Percentiles rank a stretch among this genome's conserved stretches.
These are phyloP conservation scores for Dothidotthia symphoricarpi DNA, from an alignment of 2,329 filamentous ascomycete species.

Conservation along the genomic window DNA sequence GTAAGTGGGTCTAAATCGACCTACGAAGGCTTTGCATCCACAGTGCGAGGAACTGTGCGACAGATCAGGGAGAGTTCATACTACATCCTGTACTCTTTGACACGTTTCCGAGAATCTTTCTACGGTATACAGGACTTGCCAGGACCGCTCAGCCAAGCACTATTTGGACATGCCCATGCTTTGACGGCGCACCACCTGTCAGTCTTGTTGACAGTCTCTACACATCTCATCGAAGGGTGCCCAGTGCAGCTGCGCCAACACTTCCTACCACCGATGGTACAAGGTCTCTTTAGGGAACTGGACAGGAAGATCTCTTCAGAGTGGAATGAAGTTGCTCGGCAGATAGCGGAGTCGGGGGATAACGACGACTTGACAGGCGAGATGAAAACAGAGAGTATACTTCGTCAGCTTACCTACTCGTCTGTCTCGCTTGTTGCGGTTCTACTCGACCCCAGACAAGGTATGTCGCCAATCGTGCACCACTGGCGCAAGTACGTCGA, in stretches of 20 bases:
- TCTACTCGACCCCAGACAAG: slow-evolving; percentile 68
- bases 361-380: slow-evolving; percentile 82
- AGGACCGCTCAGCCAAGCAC: slow-evolving; percentile 73
- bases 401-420: slow-evolving; percentile 88
- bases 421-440: slow-evolving; percentile 89
- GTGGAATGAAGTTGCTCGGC: slow-evolving; percentile 70
- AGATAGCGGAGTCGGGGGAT: slow-evolving; percentile 62
- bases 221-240: slow-evolving; percentile 88
- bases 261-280: slow-evolving; percentile 82
- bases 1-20: slow-evolving; percentile 87
- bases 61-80: slow-evolving; percentile 92
- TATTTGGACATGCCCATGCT: slow-evolving; percentile 78
- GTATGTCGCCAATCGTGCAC: slow-evolving; percentile 12
- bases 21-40: slow-evolving; percentile 89
- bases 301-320: slow-evolving; percentile 83
- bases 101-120: slow-evolving; percentile 79
- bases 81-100: slow-evolving; percentile 91
- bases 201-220: slow-evolving; percentile 83
- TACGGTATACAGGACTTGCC: slow-evolving; percentile 87
- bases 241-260: slow-evolving; percentile 72
- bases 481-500: no score
- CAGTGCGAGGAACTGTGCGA: slow-evolving; percentile 82
- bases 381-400: slow-evolving; percentile 96
- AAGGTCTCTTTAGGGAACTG: slow-evolving; percentile 79
- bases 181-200: slow-evolving; percentile 92